These are phyloP conservation scores for Haplographium delicatum DNA, from an alignment of 495 filamentous ascomycete genomes.

Conservation along the genomic window DNA sequence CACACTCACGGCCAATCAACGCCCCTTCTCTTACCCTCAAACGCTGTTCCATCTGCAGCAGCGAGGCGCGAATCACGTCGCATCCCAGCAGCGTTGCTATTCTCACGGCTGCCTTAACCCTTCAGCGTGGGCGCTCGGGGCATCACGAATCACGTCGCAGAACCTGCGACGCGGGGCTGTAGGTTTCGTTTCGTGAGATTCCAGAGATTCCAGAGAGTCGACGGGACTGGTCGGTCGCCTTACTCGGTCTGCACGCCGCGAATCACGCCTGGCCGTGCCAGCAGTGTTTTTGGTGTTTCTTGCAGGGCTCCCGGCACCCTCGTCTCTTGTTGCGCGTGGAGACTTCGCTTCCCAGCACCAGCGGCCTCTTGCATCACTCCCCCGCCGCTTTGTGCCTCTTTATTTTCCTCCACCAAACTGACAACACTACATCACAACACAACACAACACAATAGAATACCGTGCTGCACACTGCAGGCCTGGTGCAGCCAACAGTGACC, in stretches of 20 bases:
- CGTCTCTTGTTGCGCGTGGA: not conserved
- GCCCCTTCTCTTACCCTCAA: not conserved
- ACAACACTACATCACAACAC: not conserved
- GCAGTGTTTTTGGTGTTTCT: constrained; percentile 5
- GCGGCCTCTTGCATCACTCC: constrained; percentile 18
- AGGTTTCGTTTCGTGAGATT: not conserved
- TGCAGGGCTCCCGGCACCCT: not conserved
- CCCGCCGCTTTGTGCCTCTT: constrained; percentile 9
- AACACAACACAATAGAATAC: too few relatives aligned
- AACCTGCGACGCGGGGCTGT: not conserved
- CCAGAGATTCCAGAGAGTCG: too few relatives aligned
- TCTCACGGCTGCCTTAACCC: constrained; percentile 3
- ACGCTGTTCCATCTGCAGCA: constrained; percentile 16
- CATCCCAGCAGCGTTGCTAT: constrained; percentile 7
- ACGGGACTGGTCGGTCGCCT: not conserved
- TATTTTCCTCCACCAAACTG: not conserved
- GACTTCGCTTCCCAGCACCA: not conserved
- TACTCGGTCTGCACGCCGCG: not conserved
- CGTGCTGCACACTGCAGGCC: constrained; percentile 19
- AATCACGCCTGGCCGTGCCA: constrained; percentile 3
- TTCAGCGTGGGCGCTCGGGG: not conserved
- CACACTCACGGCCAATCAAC: constrained; percentile 5
- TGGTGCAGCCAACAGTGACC: constrained; percentile 21
- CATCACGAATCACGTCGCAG: constrained; percentile 2
- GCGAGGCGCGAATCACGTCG: constrained; percentile 21